Evolutionary conservation across 176 grass and related monocot genomes (phyloP).

Genomic region (Bolboschoenus planiculmis): DNA sequence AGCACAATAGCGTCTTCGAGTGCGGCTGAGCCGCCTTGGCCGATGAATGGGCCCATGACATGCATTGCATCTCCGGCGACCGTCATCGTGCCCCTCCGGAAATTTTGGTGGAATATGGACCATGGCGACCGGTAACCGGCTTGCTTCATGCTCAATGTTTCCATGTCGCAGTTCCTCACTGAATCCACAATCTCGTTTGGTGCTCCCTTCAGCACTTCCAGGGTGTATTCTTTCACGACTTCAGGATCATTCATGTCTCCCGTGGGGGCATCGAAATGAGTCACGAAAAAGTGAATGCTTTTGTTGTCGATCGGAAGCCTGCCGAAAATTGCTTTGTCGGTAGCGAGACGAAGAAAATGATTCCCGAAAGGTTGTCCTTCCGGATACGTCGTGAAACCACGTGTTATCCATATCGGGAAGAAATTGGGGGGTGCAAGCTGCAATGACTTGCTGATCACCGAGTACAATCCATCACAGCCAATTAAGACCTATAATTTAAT

Average conservation of each 20-base stretch:
- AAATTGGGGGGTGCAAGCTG: constrained; percentile 5
- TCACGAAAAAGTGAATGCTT: constrained; percentile 4
- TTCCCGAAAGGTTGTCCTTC: constrained; percentile 9
- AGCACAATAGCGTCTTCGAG: constrained; percentile 42
- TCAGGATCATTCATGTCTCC: neutral
- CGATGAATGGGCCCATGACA: constrained; percentile 38
- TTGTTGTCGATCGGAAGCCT: constrained; percentile 28
- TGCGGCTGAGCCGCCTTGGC: constrained; percentile 39
- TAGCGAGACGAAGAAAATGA: neutral
- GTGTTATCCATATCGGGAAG: constrained; percentile 10
- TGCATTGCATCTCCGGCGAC: constrained; percentile 63
- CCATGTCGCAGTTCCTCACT: constrained; percentile 19
- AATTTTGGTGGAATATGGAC: constrained; percentile 17
- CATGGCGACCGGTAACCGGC: constrained; percentile 36
- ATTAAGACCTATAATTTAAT: constrained; percentile 26
- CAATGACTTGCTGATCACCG: constrained; percentile 28
- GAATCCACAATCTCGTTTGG: constrained; percentile 23
- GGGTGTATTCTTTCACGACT: neutral
- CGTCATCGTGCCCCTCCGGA: constrained; percentile 27
- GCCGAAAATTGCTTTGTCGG: neutral
- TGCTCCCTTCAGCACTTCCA: constrained; percentile 10
- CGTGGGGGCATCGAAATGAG: neutral
- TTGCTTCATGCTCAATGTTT: constrained; percentile 18
- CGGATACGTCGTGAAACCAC: constrained; percentile 23
- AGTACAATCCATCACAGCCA: constrained; percentile 37